Evolutionary conservation across 805 yeast species (phyloP).

Genomic region (Starmerella tilneyi): DNA sequence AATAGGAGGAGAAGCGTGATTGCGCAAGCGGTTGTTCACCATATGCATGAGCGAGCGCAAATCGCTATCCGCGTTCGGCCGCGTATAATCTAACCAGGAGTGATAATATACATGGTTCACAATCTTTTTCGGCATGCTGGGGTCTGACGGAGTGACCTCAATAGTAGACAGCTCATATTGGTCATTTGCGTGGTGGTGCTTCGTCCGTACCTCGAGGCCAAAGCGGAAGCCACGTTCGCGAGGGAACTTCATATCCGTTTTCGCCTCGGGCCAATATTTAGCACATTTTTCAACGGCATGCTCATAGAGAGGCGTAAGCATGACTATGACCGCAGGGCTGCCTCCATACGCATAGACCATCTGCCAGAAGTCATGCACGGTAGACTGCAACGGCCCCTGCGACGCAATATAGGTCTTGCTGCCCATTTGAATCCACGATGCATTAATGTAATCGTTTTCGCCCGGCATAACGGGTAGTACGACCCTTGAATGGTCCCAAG

Average conservation of each 20-base stretch:
- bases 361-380: constrained; percentile 78
- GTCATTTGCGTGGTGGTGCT: constrained; percentile 19
- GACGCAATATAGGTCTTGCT: constrained; percentile 52
- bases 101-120: constrained; percentile 59
- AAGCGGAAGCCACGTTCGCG: constrained; percentile 20
- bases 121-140: constrained; percentile 19
- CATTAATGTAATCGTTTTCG: constrained; percentile 65
- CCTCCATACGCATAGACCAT: constrained; percentile 64
- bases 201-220: constrained; percentile 20
- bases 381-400: constrained; percentile 73
- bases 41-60: constrained; percentile 49
- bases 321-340: constrained; percentile 50
- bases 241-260: constrained; percentile 13
- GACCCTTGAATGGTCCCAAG: constrained; percentile 55
- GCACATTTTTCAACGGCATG: constrained; percentile 72
- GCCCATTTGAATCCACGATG: constrained; percentile 54
- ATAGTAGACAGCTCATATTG: constrained; percentile 25
- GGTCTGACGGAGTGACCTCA: constrained; percentile 20
- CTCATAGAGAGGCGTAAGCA: constrained; percentile 70
- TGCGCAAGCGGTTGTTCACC: constrained; percentile 37
- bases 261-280: constrained; percentile 58
- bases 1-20: constrained; percentile 45
- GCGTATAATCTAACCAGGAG: constrained; percentile 78
- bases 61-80: constrained; percentile 35
- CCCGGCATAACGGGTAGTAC: constrained; percentile 30